These are phyloP conservation scores for Mortierella sp. DNA, from an alignment of 371 early-diverging fungal species.

Conservation along the genomic window DNA sequence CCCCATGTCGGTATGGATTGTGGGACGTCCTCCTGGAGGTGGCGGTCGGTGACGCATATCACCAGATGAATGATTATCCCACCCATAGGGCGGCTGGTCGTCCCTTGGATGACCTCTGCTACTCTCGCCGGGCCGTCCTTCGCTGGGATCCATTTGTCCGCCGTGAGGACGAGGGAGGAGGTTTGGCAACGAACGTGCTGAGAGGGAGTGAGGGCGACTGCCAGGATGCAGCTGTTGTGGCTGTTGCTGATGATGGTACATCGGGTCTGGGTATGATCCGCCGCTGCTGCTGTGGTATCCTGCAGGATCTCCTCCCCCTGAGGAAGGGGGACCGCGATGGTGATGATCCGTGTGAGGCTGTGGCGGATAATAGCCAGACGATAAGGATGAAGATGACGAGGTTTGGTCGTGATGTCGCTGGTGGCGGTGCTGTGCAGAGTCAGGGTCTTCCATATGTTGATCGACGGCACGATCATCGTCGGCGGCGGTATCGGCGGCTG, in stretches of 20 bases:
- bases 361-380: background rate
- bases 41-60: background rate
- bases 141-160: background rate
- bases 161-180: constrained; percentile 6
- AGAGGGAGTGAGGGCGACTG: background rate
- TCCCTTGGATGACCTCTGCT: constrained; percentile 7
- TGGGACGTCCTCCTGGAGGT: constrained; percentile 4
- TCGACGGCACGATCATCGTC: background rate
- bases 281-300: background rate
- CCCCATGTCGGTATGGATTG: background rate
- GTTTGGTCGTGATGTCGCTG: background rate
- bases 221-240: constrained; percentile 1
- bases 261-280: constrained; percentile 1
- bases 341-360: background rate
- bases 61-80: background rate
- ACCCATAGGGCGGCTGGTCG: background rate
- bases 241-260: constrained; percentile 10
- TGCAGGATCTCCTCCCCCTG: constrained; percentile 2
- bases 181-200: background rate
- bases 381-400: background rate
- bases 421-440: background rate
- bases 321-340: background rate
- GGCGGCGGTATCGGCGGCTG: background rate
- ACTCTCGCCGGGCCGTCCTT: constrained; percentile 1
- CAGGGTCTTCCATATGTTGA: background rate